Percentiles rank a stretch among this genome's conserved stretches.
phyloP scores from a whole-genome alignment of 495 filamentous ascomycete genomes.

The Durotheca rogersii region DNA sequence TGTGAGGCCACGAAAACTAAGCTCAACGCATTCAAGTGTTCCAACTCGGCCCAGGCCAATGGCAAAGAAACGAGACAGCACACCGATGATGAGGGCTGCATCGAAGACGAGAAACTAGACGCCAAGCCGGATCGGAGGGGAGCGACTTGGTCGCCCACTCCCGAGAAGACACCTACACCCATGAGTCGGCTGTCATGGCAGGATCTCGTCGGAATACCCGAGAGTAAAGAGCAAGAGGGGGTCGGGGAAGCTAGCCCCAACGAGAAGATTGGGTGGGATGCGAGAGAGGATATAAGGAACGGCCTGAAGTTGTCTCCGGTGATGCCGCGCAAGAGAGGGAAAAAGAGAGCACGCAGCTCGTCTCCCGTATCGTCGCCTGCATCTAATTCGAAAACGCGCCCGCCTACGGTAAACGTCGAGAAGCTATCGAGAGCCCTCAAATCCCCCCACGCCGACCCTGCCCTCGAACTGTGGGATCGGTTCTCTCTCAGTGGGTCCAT shows the following conservation, averaged over 20 bases:
- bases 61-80: conserved; percentile 1
- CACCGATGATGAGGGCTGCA: background rate
- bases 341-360: conserved; percentile 78
- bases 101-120: conserved; percentile 17
- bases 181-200: conserved; percentile 71
- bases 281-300: conserved; percentile 34
- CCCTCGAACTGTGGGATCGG: conserved; percentile 81
- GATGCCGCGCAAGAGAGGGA: conserved; percentile 50
- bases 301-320: conserved; percentile 50
- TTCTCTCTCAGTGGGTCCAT: conserved; percentile 53
- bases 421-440: conserved; percentile 58
- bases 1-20: conserved; percentile 53
- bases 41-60: conserved; percentile 16
- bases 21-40: conserved; percentile 51
- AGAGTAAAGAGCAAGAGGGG: conserved; percentile 41
- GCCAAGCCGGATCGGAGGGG: conserved; percentile 11
- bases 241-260: conserved; percentile 48
- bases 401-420: conserved; percentile 46
- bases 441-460: conserved; percentile 80
- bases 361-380: conserved; percentile 73
- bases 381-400: conserved; percentile 26
- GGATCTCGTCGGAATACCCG: conserved; percentile 75
- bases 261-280: conserved; percentile 46
- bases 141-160: conserved; percentile 8
- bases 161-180: conserved; percentile 62